Evolutionary conservation across 768 basidiomycete genomes (phyloP), one percentile per base, ranked within the genome.

Genomic region (Boletus insuetus): DNA sequence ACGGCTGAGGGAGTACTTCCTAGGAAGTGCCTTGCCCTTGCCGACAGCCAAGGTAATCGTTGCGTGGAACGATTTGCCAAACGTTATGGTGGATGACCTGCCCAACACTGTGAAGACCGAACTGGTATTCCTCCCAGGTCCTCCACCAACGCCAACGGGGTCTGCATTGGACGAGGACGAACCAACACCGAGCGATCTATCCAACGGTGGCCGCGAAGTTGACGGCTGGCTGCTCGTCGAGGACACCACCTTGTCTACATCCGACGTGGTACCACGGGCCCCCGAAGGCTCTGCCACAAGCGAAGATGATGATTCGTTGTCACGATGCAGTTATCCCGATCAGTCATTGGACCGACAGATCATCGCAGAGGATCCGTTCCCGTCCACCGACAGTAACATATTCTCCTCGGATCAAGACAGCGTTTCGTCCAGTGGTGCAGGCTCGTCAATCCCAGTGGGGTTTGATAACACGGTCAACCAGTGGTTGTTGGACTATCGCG

Each of bases 11-110:
- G 39, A 37, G n/a, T 64, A 47, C 41, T 66, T 71, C 52, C 17
- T 39, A 7, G 56, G 43, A 3, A 26, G 12, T 20, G 35, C 0
- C 22, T 56, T 71, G 6, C 69, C 67, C 6, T 11, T 41, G 0
- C 65, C 71, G n/a, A 46, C 53, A 16, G 46, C 37, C 14, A 34
- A 53, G 31, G 49, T 66, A 37, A 54, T n/a, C 43, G 60, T 53
- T n/a, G 59, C 60, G 13, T 71, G 69, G 69, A 40, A 48, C 9
- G 49, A 58, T 35, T n/a, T 69, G 31, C 70, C 70, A n/a, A 71
- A 71, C 19, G 12, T 46, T 8, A 71, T 14, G 6, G 19, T 46
- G 26, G 46, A 59, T 14, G 35, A 43, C 47, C 26, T 60, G n/a
- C 40, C 64, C 5, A 44, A 55, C 49, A 54, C 50, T 3, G 41